Evolutionary conservation across 306 rosid genomes (phyloP), one percentile per base, ranked within the genome.

Genomic region (Arachis stenosperma): DNA sequence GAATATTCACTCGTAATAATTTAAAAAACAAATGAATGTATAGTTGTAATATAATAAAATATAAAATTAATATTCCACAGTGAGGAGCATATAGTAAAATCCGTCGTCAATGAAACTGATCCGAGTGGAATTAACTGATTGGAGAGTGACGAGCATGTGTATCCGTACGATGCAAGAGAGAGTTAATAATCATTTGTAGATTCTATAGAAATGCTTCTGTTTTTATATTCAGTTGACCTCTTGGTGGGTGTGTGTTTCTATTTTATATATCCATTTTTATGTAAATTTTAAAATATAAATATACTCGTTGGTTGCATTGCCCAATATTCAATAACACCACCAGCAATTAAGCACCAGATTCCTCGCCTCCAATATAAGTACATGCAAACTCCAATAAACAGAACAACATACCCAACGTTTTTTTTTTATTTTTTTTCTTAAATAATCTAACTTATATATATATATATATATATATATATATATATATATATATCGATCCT

Each of bases 211-310:
- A 47, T 60, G 40, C 51, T 61, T 61, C 61, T n/a, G 10, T 36
- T 46, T 55, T 55, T 61, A 9, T 48, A 72, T 59, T 13, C 13
- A 36, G 77, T 60, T 61, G 76, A 72, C 77, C 47, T 71, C 7
- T 33, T 15, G 37, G 4, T 2, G 37, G 37, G 4, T 6, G 7
- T 44, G 9, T 44, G 41, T 66, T 22, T 22, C 42, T 12, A 39
- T 29, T 0, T 61, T 37, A 41, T 14, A 36, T n/a, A 37, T 36
- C 29, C 7, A 44, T 2, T 33, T 33, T 33, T 44, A 44, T 44
- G 5, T 48, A 48, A 7, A 51, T 13, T 5, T 5, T 51, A n/a
- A 3, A 3, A 51, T n/a, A 12, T 15, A 33, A 33, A 33, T 4
- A 4, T 4, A 33, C 37, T 33, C 37, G 37, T 2, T 33, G 2